Conservation (phyloP, 2,329 filamentous ascomycete genomes). For the Scorias spongiosa region DNA sequence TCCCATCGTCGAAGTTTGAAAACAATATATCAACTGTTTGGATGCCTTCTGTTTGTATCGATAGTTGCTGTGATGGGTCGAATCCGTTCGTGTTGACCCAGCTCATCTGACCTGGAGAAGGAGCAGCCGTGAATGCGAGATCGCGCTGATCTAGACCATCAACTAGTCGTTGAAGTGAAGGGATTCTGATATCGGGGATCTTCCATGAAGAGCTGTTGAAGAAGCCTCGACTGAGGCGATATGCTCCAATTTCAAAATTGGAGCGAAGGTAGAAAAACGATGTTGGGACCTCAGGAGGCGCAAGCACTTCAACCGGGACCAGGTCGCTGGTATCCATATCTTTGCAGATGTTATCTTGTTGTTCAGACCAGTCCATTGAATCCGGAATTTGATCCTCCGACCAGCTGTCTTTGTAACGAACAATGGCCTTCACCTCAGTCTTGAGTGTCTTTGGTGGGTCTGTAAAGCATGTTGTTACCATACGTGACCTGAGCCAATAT, state of each 20-base stretch:
- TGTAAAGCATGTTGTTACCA: constrained; percentile 46
- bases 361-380: constrained; percentile 37
- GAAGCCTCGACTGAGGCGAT: constrained; percentile 42
- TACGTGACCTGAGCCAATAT: constrained; percentile 40
- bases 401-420: constrained; percentile 28
- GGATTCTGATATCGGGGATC: constrained; percentile 28
- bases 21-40: constrained; percentile 23
- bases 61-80: constrained; percentile 15
- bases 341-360: constrained; percentile 33
- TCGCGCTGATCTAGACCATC: constrained; percentile 26
- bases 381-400: constrained; percentile 12
- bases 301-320: constrained; percentile 27
- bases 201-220: constrained; percentile 43
- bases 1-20: constrained; percentile 22
- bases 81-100: constrained; percentile 20
- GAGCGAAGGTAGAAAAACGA: constrained; percentile 39
- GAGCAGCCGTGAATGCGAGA: constrained; percentile 9
- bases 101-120: constrained; percentile 6
- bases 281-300: constrained; percentile 34
- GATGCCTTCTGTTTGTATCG: constrained; percentile 22
- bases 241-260: constrained; percentile 45
- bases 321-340: constrained; percentile 36
- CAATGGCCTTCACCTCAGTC: constrained; percentile 34
- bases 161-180: constrained; percentile 37
- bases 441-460: constrained; percentile 32